Conservation (phyloP, 805 yeast species). For the Pichia ethanolica region DNA sequence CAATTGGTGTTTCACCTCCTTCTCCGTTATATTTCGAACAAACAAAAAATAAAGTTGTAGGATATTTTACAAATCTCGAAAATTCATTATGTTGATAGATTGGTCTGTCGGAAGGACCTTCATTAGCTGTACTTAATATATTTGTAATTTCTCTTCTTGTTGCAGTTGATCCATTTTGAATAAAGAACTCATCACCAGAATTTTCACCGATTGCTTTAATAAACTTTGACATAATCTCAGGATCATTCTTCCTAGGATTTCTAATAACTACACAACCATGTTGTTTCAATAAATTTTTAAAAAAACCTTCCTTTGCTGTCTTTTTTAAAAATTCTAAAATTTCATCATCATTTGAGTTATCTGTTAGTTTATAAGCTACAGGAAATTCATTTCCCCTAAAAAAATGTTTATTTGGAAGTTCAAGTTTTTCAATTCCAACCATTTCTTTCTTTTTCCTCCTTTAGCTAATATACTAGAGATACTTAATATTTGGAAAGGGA, state of each 20-base stretch:
- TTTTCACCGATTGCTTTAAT: slow-evolving; percentile 18
- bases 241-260: slow-evolving; percentile 17
- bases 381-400: slow-evolving; percentile 38
- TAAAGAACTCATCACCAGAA: slow-evolving; percentile 21
- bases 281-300: slow-evolving; percentile 1
- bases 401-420: slow-evolving; percentile 11
- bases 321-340: background rate
- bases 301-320: background rate
- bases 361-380: slow-evolving; percentile 40
- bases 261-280: slow-evolving; percentile 29
- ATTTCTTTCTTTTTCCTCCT: too few species aligned
- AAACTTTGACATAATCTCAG: slow-evolving; percentile 16
- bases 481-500: too few species aligned
- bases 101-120: slow-evolving; percentile 20
- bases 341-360: slow-evolving; percentile 19
- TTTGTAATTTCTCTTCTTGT: slow-evolving; percentile 22
- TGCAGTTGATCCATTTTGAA: slow-evolving; percentile 27
- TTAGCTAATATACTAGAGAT: too few species aligned
- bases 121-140: slow-evolving; percentile 27
- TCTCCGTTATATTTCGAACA: slow-evolving; percentile 17
- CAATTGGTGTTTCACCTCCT: slow-evolving; percentile 31
- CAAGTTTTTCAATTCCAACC: too few species aligned
- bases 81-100: slow-evolving; percentile 30
- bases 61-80: slow-evolving; percentile 25
- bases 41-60: slow-evolving; percentile 22